Conservation (phyloP, 2,329 filamentous ascomycete genomes). For the Gaeumannomyces sp. region DNA sequence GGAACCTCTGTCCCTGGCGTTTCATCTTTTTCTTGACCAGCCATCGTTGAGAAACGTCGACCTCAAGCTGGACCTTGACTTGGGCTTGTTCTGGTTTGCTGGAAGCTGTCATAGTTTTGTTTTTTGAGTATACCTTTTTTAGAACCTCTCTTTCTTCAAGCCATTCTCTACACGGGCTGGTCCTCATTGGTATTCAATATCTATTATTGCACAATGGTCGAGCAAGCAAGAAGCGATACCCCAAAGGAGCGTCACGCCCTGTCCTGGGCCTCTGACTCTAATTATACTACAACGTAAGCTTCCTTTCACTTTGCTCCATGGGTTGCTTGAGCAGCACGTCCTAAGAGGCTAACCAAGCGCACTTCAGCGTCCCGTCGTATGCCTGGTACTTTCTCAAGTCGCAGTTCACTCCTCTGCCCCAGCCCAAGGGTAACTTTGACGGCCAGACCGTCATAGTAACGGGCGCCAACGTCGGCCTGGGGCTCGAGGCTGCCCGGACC, state of each 20-base stretch:
- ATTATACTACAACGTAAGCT: slow-evolving; percentile 13
- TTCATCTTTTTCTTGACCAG: not conserved
- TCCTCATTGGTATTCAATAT: not conserved
- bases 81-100: not conserved
- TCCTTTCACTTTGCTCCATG: not conserved
- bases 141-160: not conserved
- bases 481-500: slow-evolving; percentile 32
- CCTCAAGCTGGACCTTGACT: not conserved
- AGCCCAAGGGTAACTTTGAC: slow-evolving; percentile 18
- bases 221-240: not conserved
- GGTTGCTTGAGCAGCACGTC: not conserved
- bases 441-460: slow-evolving; percentile 29
- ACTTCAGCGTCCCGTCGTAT: slow-evolving; percentile 10
- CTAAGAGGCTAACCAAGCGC: not conserved
- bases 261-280: slow-evolving; percentile 12
- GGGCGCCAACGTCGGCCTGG: slow-evolving; percentile 32
- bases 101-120: too few species aligned
- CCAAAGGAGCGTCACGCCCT: slow-evolving; percentile 8
- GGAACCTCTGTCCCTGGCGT: not conserved
- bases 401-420: slow-evolving; percentile 17
- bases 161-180: too few species aligned
- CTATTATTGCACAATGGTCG: not conserved
- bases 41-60: not conserved
- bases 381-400: slow-evolving; percentile 15
- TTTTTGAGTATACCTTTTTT: not conserved